These are phyloP conservation scores for Yarrowia sp. DNA, from an alignment of 805 yeast species.

Conservation along the genomic window DNA sequence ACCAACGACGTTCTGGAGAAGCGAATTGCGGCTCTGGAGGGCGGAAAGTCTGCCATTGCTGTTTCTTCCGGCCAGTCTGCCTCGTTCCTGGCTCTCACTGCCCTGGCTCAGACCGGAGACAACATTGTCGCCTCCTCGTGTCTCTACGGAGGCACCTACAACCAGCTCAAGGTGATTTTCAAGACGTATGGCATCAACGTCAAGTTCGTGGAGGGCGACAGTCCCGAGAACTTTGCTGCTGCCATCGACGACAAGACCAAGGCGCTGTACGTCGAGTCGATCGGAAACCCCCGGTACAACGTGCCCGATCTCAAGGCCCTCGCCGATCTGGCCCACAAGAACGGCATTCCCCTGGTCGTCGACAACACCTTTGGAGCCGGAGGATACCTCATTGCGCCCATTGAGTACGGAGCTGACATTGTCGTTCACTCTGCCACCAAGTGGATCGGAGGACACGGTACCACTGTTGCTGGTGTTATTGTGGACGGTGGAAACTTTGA, in stretches of 20 bases:
- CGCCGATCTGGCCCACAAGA: constrained; percentile 76
- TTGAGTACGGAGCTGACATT: constrained; percentile 89
- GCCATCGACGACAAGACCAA: constrained; percentile 84
- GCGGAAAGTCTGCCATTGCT: constrained; percentile 90
- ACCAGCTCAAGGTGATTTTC: constrained; percentile 92
- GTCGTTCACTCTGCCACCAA: constrained; percentile 94
- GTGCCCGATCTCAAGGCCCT: constrained; percentile 88
- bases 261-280: constrained; percentile 86
- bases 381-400: constrained; percentile 83
- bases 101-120: constrained; percentile 86
- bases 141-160: constrained; percentile 95
- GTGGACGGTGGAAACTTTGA: constrained; percentile 93
- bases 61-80: constrained; percentile 98
- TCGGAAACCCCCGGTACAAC: constrained; percentile 92
- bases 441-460: constrained; percentile 98
- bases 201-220: constrained; percentile 84
- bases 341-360: constrained; percentile 88
- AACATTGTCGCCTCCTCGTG: constrained; percentile 85
- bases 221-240: constrained; percentile 70
- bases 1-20: constrained; percentile 90
- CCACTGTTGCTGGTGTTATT: constrained; percentile 89
- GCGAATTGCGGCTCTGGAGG: constrained; percentile 90
- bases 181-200: constrained; percentile 86
- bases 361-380: constrained; percentile 98
- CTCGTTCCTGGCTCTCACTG: constrained; percentile 81